phyloP scores from a whole-genome alignment of 2,329 filamentous ascomycete genomes.

The Xylaria sp. region DNA sequence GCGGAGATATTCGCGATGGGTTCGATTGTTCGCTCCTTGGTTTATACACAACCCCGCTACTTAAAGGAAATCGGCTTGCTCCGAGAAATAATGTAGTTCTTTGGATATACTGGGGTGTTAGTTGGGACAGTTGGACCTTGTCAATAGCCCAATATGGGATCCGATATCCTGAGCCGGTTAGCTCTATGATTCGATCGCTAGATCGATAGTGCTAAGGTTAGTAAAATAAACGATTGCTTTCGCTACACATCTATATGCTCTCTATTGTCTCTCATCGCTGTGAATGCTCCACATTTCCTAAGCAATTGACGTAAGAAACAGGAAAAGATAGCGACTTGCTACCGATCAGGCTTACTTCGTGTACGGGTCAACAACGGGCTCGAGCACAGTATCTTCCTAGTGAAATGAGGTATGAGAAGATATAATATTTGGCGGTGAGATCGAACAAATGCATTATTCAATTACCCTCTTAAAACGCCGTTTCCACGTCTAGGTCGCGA shows the following conservation, averaged over 20 bases:
- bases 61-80: not conserved
- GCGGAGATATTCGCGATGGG: not conserved
- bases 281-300: not conserved
- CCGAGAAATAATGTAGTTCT: not conserved
- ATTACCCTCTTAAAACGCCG: slow-evolving; percentile 36
- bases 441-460: slow-evolving; percentile 33
- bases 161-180: not conserved
- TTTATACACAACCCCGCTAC: not conserved
- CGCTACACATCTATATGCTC: not conserved
- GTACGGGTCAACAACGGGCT: not conserved
- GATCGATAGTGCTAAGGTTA: not conserved
- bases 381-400: not conserved
- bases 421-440: not conserved
- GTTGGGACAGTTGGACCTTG: not conserved
- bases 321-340: not conserved
- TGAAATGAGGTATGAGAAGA: not conserved
- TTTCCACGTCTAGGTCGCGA: slow-evolving; percentile 28
- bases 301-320: not conserved
- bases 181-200: not conserved
- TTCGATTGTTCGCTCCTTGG: not conserved
- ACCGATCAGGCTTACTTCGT: not conserved
- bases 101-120: not conserved
- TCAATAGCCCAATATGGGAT: not conserved
- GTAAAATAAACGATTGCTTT: slow-evolving; percentile 2
- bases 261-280: not conserved